These are phyloP conservation scores for Sarocladium oryzae DNA, from an alignment of 2,329 filamentous ascomycete species.

Conservation along the genomic window DNA sequence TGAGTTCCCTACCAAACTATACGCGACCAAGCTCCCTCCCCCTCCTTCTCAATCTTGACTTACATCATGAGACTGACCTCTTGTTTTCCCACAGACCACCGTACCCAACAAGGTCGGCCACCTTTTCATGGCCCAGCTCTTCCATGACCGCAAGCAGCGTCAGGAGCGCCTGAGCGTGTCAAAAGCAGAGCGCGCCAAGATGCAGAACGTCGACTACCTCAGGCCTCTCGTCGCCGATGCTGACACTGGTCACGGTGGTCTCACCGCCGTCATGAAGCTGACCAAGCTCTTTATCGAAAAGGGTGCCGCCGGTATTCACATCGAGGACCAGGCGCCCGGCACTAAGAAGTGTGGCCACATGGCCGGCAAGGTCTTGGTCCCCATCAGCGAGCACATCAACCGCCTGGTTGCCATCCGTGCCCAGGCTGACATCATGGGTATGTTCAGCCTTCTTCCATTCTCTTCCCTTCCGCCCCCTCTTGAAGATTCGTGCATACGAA, in stretches of 20 bases:
- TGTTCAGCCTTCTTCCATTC: slow-evolving; percentile 13
- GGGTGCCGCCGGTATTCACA: slow-evolving; percentile 95
- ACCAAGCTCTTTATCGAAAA: slow-evolving; percentile 97
- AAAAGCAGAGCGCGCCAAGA: slow-evolving; percentile 62
- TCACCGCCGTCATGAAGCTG: slow-evolving; percentile 99
- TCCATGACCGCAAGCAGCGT: slow-evolving; percentile 98
- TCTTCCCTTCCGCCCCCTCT: neutral
- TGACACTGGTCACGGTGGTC: slow-evolving; percentile 91
- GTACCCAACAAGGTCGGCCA: slow-evolving; percentile 98
- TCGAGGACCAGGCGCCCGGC: slow-evolving; percentile 95
- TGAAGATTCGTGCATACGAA: too few species aligned
- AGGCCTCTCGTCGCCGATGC: slow-evolving; percentile 95
- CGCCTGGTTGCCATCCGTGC: slow-evolving; percentile 92
- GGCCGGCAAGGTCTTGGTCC: slow-evolving; percentile 96
- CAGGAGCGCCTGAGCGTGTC: slow-evolving; percentile 82
- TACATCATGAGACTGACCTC: neutral
- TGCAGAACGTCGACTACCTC: slow-evolving; percentile 85
- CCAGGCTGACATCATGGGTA: slow-evolving; percentile 97
- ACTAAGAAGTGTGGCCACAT: slow-evolving; percentile 99
- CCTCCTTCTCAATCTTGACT: too few species aligned
- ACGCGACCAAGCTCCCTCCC: too few species aligned
- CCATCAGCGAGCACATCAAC: slow-evolving; percentile 97
- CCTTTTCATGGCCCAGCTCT: slow-evolving; percentile 96
- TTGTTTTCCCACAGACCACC: slow-evolving; percentile 62
- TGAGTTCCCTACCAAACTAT: slow-evolving; percentile 38